Base-by-base conservation (phyloP, 768 basidiomycete species). In the Pleurotus giganteus region DNA sequence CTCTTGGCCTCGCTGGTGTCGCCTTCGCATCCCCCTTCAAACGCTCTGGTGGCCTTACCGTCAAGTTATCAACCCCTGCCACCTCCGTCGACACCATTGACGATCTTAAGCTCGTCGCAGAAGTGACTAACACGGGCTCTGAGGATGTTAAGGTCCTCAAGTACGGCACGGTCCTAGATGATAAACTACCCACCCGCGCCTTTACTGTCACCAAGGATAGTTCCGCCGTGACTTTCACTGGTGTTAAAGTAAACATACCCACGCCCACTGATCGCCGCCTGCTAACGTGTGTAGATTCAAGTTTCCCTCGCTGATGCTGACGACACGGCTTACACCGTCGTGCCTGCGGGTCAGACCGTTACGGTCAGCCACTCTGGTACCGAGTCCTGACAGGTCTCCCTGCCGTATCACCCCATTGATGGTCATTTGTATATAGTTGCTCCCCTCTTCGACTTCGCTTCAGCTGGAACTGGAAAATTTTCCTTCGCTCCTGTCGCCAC, bases 161-260 rank as follows among this genome's bases (percentile, higher is more conserved):
- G 77, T 24, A 83, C 26, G 4, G 77, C 80, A 19, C 70, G 75
- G 54, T 80, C 77, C 59, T 85, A 81, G 47, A 83, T 74, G 23
- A 84, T 60, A 19, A 83, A 69, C 12, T 71, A 59, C 12, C 66
- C 65, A 51, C 49, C 12, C 49, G 49, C 13, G 34, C 24, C 32
- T 78, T 79, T 63, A 64, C 61, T 6, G 69, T 78, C 57, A 74
- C 67, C 41, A 74, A 74, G 61, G 70, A 73, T 58, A 74, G 70
- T 21, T 47, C 61, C 17, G 63, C 60, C 2, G 75, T 76, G 31
- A 47, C 66, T 12, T 79, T 79, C 67, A 75, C 68, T 12, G 78
- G 78, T 21, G 59, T 76, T 56, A 75, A 76, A 70, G 74, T 37
- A 39, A 36, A n/a, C 11, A 17, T 45, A 13, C 1, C 43, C 15